These are phyloP conservation scores for Urtica urens DNA, from an alignment of 306 rosid genomes.

Conservation along the genomic window DNA sequence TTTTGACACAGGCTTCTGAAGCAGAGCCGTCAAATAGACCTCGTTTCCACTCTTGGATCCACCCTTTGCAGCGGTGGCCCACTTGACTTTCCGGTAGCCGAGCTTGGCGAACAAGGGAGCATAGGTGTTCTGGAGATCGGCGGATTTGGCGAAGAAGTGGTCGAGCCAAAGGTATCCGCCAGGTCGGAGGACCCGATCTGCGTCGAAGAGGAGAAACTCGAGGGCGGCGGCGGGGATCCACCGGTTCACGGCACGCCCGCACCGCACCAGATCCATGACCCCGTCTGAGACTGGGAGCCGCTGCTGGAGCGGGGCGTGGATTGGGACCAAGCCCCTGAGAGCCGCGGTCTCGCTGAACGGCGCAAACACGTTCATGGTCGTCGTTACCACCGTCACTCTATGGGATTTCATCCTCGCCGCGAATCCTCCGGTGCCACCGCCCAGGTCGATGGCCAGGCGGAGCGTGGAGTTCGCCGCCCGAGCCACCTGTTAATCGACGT, in stretches of 20 bases:
- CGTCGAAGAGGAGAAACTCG: slow-evolving; percentile 74
- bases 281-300: slow-evolving; percentile 79
- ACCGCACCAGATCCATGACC: slow-evolving; percentile 74
- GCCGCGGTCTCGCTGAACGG: slow-evolving; percentile 79
- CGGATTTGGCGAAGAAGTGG: slow-evolving; percentile 66
- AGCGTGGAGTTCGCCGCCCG: slow-evolving; percentile 44
- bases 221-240: slow-evolving; percentile 72
- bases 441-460: slow-evolving; percentile 73
- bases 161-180: slow-evolving; percentile 96
- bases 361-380: slow-evolving; percentile 67
- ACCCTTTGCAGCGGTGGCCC: slow-evolving; percentile 67
- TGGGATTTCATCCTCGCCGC: slow-evolving; percentile 72
- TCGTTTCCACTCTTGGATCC: slow-evolving; percentile 70
- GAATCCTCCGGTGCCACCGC: slow-evolving; percentile 80
- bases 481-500: no score
- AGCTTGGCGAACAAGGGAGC: slow-evolving; percentile 68
- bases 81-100: slow-evolving; percentile 84
- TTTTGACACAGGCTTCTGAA: slow-evolving; percentile 77
- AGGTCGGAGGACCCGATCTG: slow-evolving; percentile 70
- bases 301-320: slow-evolving; percentile 90
- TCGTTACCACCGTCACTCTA: slow-evolving; percentile 70
- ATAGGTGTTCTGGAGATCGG: slow-evolving; percentile 67
- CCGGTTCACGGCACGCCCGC: slow-evolving; percentile 84
- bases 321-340: slow-evolving; percentile 71
- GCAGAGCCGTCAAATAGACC: slow-evolving; percentile 69